phyloP scores from a whole-genome alignment of 148 eudicot genomes.

The Tetragonia tetragonoides region DNA sequence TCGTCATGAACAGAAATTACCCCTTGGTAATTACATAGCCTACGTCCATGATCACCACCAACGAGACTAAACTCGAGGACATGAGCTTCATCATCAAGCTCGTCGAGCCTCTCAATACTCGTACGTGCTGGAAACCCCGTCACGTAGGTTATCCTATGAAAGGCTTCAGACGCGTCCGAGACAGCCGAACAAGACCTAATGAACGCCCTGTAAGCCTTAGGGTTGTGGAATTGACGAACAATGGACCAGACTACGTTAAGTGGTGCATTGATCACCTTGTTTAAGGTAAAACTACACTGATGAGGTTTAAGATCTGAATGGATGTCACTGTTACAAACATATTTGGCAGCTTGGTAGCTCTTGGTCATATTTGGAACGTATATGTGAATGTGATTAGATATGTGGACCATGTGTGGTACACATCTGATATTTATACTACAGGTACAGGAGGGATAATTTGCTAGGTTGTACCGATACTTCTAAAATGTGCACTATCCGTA shows the following conservation, averaged over 20 bases:
- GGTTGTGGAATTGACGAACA: conserved; percentile 47
- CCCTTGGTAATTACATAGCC: conserved; percentile 15
- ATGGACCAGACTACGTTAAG: conserved; percentile 52
- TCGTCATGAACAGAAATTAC: conserved; percentile 7
- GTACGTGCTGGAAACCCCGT: conserved; percentile 38
- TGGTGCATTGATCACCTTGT: conserved; percentile 47
- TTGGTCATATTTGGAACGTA: no score
- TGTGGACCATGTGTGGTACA: no score
- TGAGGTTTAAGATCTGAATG: no score
- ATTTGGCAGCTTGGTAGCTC: no score
- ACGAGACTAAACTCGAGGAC: conserved; percentile 18
- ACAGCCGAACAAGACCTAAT: conserved; percentile 19
- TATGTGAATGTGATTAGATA: no score
- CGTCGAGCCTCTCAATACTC: conserved; percentile 45
- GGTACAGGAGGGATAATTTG: no score
- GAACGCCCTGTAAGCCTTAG: conserved; percentile 48
- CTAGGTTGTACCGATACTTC: no score
- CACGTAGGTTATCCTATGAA: conserved; percentile 10
- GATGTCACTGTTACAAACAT: no score
- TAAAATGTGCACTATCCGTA: no score
- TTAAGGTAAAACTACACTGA: conserved; percentile 44
- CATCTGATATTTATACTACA: no score
- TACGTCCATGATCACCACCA: conserved; percentile 19
- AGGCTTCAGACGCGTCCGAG: no score
- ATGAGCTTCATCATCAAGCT: conserved; percentile 33